Conservation (phyloP, 73 alveolate species). For the Tetrahymena borealis region DNA sequence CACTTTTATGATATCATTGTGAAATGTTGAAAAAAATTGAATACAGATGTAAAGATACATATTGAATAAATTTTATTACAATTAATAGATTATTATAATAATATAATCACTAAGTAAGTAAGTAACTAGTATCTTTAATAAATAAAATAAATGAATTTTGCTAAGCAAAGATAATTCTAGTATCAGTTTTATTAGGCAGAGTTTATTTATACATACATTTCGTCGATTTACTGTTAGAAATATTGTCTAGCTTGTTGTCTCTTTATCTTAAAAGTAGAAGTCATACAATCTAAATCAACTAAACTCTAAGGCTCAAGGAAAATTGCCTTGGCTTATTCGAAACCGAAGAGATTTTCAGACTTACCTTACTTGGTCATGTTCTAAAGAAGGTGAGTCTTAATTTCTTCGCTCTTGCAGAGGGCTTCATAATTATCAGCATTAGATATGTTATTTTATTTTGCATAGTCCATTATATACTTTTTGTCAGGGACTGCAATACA, state of each 20-base stretch:
- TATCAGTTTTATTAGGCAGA: not conserved
- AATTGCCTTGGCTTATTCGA: constrained; percentile 75
- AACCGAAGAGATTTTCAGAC: constrained; percentile 54
- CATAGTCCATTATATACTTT: constrained; percentile 45
- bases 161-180: not conserved
- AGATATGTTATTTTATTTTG: constrained; percentile 3
- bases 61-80: too few relatives aligned
- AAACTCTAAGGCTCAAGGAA: constrained; percentile 58
- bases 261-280: constrained; percentile 84
- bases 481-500: constrained; percentile 83
- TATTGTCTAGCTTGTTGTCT: constrained; percentile 69
- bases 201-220: constrained; percentile 39
- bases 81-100: too few relatives aligned
- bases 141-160: not conserved
- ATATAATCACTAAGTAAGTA: too few relatives aligned
- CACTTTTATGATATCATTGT: too few relatives aligned
- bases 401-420: constrained; percentile 17
- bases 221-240: constrained; percentile 54
- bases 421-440: constrained; percentile 27
- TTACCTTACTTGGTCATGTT: constrained; percentile 48
- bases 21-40: too few relatives aligned
- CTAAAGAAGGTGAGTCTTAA: constrained; percentile 8
- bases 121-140: too few relatives aligned
- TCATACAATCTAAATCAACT: constrained; percentile 57
- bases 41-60: too few relatives aligned